phyloP scores from a whole-genome alignment of 1,284 basidiomycete genomes.

The Ganoderma resinaceum region DNA sequence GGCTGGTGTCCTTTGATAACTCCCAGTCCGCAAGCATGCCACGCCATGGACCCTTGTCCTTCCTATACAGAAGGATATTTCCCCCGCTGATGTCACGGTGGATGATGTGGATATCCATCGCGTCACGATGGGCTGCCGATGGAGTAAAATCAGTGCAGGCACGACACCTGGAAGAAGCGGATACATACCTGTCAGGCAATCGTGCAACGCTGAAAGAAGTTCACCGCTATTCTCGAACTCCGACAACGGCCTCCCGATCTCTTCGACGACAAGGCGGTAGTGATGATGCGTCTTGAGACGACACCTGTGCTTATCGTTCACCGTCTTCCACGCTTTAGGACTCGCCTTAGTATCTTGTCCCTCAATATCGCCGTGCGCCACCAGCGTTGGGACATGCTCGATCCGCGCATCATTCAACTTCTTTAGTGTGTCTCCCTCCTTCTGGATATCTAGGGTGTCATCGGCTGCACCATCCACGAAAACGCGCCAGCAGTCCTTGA shows the following conservation, averaged over 20 bases:
- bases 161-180: too few relatives aligned
- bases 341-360: not conserved
- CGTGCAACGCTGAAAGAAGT: not conserved
- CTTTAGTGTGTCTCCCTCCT: conserved; percentile 15
- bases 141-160: too few relatives aligned
- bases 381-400: conserved; percentile 26
- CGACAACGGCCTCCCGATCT: conserved; percentile 19
- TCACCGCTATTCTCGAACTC: conserved; percentile 8
- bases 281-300: conserved; percentile 19
- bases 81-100: conserved; percentile 23
- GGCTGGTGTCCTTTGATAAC: conserved; percentile 6
- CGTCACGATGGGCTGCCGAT: conserved; percentile 6
- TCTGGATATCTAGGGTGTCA: not conserved
- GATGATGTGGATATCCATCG: conserved; percentile 3
- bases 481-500: conserved; percentile 26
- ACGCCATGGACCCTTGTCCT: not conserved
- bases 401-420: conserved; percentile 26
- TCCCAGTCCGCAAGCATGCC: conserved; percentile 19
- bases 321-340: not conserved
- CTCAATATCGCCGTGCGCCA: conserved; percentile 22
- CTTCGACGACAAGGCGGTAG: conserved; percentile 23
- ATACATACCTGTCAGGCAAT: conserved; percentile 2
- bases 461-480: not conserved
- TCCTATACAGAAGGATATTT: conserved; percentile 16
- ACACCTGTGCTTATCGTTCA: not conserved